Conservation (phyloP, 306 rosid species). For the Rosa rugosa region DNA sequence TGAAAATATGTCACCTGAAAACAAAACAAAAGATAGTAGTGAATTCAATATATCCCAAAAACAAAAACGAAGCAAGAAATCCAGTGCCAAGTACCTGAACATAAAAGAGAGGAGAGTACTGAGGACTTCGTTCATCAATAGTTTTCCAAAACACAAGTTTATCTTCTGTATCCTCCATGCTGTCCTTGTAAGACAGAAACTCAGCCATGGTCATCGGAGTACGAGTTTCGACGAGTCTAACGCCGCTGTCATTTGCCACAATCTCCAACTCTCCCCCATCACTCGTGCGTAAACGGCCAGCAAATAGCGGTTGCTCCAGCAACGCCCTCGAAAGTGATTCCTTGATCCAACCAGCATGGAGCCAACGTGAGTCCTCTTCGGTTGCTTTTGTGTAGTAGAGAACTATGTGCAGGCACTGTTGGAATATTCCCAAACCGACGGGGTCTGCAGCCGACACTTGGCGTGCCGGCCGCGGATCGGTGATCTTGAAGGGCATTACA, state of each 20-base stretch:
- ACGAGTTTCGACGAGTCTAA: slow-evolving; percentile 43
- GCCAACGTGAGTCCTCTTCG: slow-evolving; percentile 32
- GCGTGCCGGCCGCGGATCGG: slow-evolving; percentile 33
- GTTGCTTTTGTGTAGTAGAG: slow-evolving; percentile 33
- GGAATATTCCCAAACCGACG: background rate
- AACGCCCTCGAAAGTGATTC: slow-evolving; percentile 52
- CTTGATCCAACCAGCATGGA: slow-evolving; percentile 52
- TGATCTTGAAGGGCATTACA: slow-evolving; percentile 38
- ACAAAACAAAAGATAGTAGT: background rate
- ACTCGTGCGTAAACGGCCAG: slow-evolving; percentile 38
- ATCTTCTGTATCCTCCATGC: slow-evolving; percentile 31
- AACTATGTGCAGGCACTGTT: slow-evolving; percentile 43
- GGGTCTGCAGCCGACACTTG: slow-evolving; percentile 16
- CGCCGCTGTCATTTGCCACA: slow-evolving; percentile 58
- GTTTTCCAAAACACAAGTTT: slow-evolving; percentile 65
- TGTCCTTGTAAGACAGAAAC: slow-evolving; percentile 31
- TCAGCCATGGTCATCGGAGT: slow-evolving; percentile 15
- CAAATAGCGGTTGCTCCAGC: slow-evolving; percentile 44
- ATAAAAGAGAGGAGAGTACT: slow-evolving; percentile 55
- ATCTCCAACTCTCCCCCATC: slow-evolving; percentile 13
- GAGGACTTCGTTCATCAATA: slow-evolving; percentile 41
- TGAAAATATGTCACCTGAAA: slow-evolving; percentile 53
- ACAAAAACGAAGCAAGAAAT: background rate
- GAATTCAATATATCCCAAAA: background rate
- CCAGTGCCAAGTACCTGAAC: slow-evolving; percentile 42